Evolutionary conservation across 1,284 basidiomycete species (phyloP).

Genomic region (Fomitopsis betulina): DNA sequence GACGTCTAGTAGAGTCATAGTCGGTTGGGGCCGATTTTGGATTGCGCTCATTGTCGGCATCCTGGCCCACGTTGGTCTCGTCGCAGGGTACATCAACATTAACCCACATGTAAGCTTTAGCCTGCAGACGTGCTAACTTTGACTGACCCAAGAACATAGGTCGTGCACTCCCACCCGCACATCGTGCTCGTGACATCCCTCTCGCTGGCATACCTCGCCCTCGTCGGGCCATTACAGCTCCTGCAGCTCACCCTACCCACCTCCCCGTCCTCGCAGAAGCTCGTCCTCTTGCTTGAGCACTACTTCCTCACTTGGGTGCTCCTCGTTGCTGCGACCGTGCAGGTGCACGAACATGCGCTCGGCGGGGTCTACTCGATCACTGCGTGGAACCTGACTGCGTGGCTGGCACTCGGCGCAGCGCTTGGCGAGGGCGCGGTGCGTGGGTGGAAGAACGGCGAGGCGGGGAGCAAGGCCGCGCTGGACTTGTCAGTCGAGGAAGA

Average conservation of each 20-base stretch:
- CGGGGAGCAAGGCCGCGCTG: conserved; percentile 3
- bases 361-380: conserved; percentile 54
- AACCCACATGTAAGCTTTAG: conserved; percentile 53
- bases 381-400: conserved; percentile 17
- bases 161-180: conserved; percentile 54
- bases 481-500: conserved; percentile 12
- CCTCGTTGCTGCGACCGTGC: conserved; percentile 44
- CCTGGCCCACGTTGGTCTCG: conserved; percentile 42
- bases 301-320: conserved; percentile 56
- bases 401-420: conserved; percentile 8
- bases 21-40: conserved; percentile 51
- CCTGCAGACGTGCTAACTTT: too few species aligned
- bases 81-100: conserved; percentile 43
- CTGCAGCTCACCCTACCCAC: conserved; percentile 26
- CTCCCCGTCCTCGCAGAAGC: conserved; percentile 26
- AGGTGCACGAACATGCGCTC: conserved; percentile 37
- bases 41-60: conserved; percentile 43
- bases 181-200: conserved; percentile 46
- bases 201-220: conserved; percentile 45
- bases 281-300: conserved; percentile 15
- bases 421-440: conserved; percentile 6
- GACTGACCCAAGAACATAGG: conserved; percentile 31
- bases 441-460: conserved; percentile 1
- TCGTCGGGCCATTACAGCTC: conserved; percentile 36
- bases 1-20: conserved; percentile 12